These are phyloP conservation scores for Alternaria incomplexa DNA, from an alignment of 2,329 filamentous ascomycete genomes.

Conservation along the genomic window DNA sequence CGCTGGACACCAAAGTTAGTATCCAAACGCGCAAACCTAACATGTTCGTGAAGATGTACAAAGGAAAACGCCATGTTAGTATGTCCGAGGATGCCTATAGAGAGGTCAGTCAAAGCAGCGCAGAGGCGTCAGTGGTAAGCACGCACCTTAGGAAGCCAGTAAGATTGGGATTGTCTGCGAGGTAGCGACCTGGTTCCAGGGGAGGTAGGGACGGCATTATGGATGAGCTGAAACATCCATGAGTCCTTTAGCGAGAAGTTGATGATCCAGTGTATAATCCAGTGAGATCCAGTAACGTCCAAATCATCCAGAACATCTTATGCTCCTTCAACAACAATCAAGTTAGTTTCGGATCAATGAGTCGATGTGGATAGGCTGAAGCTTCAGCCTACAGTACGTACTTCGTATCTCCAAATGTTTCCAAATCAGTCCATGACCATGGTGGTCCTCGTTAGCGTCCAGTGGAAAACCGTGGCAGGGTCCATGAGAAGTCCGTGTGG, in stretches of 20 bases:
- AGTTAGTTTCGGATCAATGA: conserved; percentile 43
- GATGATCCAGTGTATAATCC: conserved; percentile 1
- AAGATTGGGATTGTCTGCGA: background rate
- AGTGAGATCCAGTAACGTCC: background rate
- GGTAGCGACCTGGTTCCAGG: background rate
- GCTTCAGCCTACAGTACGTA: conserved; percentile 44
- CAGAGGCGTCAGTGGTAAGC: background rate
- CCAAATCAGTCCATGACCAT: conserved; percentile 16
- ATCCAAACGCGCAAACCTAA: conserved; percentile 31
- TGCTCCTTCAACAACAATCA: conserved; percentile 33
- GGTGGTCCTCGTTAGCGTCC: conserved; percentile 8
- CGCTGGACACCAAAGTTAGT: conserved; percentile 49
- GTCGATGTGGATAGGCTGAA: conserved; percentile 30
- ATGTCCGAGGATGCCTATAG: conserved; percentile 14
- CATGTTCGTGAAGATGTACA: conserved; percentile 21
- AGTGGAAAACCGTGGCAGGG: background rate
- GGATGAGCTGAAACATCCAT: background rate
- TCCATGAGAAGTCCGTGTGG: background rate
- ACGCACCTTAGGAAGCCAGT: conserved; percentile 25
- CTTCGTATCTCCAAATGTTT: conserved; percentile 33
- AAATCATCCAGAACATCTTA: conserved; percentile 21
- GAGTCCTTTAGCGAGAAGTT: background rate
- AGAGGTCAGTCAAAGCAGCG: conserved; percentile 17
- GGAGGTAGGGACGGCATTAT: background rate
- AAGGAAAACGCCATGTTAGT: conserved; percentile 50